Conservation (phyloP, 2,329 filamentous ascomycete genomes). For the Emergomyces pasteurianus region DNA sequence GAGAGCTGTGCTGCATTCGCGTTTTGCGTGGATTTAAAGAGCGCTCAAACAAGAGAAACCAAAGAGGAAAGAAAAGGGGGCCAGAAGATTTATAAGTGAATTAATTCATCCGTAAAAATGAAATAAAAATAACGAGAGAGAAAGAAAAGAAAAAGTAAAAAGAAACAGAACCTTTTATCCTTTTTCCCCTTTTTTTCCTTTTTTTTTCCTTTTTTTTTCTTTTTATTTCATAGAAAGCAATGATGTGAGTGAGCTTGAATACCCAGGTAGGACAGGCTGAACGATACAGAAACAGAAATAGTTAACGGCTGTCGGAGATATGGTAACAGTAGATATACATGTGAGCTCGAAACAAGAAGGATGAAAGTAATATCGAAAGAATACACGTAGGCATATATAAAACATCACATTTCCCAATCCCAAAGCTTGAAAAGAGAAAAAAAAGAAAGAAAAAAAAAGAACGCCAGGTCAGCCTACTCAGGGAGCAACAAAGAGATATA, state of each 20-base stretch:
- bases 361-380: conserved; percentile 15
- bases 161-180: no score
- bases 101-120: no score
- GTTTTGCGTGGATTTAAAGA: neutral
- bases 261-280: no score
- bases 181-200: no score
- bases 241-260: no score
- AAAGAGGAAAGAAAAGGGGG: neutral
- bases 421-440: neutral
- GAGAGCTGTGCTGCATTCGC: neutral
- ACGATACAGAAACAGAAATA: no score
- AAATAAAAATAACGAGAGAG: no score
- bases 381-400: neutral
- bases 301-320: no score
- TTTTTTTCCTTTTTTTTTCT: no score
- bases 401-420: neutral
- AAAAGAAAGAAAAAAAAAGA: conserved; percentile 12
- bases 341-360: conserved; percentile 20
- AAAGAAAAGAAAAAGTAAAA: neutral
- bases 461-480: no score
- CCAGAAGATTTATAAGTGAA: neutral
- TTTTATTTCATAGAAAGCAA: no score
- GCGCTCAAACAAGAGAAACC: no score
- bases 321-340: neutral
- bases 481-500: neutral